Evolutionary conservation across 2,329 filamentous ascomycete species (phyloP).

Genomic region (Microsporum audouinii): DNA sequence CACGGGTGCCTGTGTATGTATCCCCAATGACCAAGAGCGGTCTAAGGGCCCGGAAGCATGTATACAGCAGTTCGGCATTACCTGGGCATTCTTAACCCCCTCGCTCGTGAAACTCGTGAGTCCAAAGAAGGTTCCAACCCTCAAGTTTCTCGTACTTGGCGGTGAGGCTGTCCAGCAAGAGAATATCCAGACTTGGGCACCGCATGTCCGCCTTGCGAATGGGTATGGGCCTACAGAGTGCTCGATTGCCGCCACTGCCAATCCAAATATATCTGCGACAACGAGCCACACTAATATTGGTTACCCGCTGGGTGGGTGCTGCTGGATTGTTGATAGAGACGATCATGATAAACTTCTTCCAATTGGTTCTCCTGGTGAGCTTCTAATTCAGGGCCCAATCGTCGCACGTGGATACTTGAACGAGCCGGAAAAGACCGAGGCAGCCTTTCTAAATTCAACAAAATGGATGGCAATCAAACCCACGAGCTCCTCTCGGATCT

Average conservation of each 20-base stretch:
- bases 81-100: conserved; percentile 45
- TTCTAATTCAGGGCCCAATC: conserved; percentile 30
- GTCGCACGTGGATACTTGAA: conserved; percentile 29
- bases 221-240: conserved; percentile 21
- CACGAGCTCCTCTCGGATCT: conserved; percentile 40
- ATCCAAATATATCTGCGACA: conserved; percentile 19
- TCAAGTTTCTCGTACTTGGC: conserved; percentile 26
- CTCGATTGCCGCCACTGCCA: neutral
- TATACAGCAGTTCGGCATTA: conserved; percentile 38
- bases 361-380: conserved; percentile 30
- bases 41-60: conserved; percentile 36
- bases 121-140: conserved; percentile 25
- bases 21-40: conserved; percentile 32
- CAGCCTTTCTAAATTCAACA: conserved; percentile 16
- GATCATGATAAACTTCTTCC: conserved; percentile 17
- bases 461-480: conserved; percentile 9
- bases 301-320: conserved; percentile 5
- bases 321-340: conserved; percentile 18
- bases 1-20: conserved; percentile 33
- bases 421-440: conserved; percentile 13
- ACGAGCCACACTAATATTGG: conserved; percentile 19
- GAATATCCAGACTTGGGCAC: conserved; percentile 25
- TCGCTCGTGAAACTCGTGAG: conserved; percentile 37
- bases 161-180: conserved; percentile 24
- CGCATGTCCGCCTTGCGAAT: conserved; percentile 24